Conservation (phyloP, 306 rosid genomes). For the Sicyos edulis region DNA sequence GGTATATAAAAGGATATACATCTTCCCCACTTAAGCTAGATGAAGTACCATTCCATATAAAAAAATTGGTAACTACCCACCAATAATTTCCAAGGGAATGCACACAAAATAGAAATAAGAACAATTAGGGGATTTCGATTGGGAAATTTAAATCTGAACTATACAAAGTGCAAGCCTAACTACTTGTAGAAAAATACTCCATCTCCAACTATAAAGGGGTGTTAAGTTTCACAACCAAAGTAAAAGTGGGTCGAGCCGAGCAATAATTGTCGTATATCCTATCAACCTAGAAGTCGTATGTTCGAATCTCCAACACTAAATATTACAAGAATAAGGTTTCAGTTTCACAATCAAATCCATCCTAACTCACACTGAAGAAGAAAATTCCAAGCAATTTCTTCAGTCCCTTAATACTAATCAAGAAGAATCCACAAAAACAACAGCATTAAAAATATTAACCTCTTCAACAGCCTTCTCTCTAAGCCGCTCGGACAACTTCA, state of each 20-base stretch:
- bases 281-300: too few species aligned
- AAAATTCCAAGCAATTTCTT: background rate
- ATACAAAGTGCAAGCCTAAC: background rate
- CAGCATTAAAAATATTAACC: slow-evolving; percentile 35
- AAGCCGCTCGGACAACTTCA: slow-evolving; percentile 76
- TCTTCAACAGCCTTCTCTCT: slow-evolving; percentile 98
- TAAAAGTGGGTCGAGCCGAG: too few species aligned
- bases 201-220: background rate
- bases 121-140: background rate
- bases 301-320: too few species aligned
- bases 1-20: background rate
- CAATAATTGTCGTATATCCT: too few species aligned
- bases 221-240: background rate
- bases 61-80: slow-evolving; percentile 5
- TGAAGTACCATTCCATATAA: background rate
- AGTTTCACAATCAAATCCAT: slow-evolving; percentile 5
- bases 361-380: background rate
- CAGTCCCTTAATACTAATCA: background rate
- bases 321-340: too few species aligned
- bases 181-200: slow-evolving; percentile 1
- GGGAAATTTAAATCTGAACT: slow-evolving; percentile 9
- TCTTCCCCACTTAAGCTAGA: slow-evolving; percentile 6
- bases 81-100: background rate
- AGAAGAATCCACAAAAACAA: slow-evolving; percentile 2
- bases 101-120: background rate